Evolutionary conservation across 1,284 basidiomycete species (phyloP).

Genomic region (Ustilago xerochloae): DNA sequence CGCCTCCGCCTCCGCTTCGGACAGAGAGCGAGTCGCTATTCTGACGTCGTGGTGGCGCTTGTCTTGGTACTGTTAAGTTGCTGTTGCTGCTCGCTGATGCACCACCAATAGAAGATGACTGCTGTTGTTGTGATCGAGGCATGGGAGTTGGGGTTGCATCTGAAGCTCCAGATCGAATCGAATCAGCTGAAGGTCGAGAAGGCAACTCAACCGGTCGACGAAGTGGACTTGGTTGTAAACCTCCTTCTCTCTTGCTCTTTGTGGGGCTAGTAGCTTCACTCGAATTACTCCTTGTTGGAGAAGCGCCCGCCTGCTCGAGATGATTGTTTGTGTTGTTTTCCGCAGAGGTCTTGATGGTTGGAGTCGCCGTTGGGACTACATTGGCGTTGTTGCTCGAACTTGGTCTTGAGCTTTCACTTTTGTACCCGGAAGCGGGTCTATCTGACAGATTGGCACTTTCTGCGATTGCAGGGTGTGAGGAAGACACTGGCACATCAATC

Average conservation of each 20-base stretch:
- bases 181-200: conserved; percentile 15
- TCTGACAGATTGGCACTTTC: conserved; percentile 35
- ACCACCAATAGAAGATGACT: conserved; percentile 2
- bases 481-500: conserved; percentile 35
- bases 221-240: conserved; percentile 30
- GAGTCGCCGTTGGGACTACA: not conserved
- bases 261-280: conserved; percentile 24
- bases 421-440: conserved; percentile 14
- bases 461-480: conserved; percentile 9
- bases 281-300: conserved; percentile 11
- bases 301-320: not conserved
- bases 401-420: conserved; percentile 21
- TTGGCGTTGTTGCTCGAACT: conserved; percentile 20
- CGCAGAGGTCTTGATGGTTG: conserved; percentile 12
- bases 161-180: conserved; percentile 10
- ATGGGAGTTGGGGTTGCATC: not conserved
- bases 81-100: not conserved
- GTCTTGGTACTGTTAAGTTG: conserved; percentile 18
- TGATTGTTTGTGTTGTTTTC: too few relatives aligned
- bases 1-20: conserved; percentile 35
- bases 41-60: conserved; percentile 15
- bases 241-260: conserved; percentile 27
- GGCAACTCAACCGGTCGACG: conserved; percentile 26
- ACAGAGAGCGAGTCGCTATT: conserved; percentile 36
- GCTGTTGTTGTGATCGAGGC: not conserved